These are phyloP conservation scores for Plasmodium chabaudi DNA, from an alignment of 169 alveolate species.

Conservation along the genomic window DNA sequence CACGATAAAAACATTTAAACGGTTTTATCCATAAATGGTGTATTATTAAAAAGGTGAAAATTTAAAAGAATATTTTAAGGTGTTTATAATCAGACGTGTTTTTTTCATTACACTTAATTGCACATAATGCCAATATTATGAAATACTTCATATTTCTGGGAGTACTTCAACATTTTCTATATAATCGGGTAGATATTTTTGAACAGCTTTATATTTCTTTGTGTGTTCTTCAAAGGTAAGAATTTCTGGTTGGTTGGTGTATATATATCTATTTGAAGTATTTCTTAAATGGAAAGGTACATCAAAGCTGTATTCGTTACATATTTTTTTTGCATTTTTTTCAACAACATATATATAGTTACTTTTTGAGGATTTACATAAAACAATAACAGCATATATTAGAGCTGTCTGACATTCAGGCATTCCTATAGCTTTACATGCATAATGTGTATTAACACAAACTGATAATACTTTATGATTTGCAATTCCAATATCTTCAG, in stretches of 20 bases:
- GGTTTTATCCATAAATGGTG: too few relatives aligned
- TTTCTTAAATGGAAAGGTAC: slow-evolving; percentile 70
- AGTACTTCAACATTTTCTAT: slow-evolving; percentile 49
- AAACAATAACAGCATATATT: slow-evolving; percentile 72
- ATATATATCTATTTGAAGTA: slow-evolving; percentile 52
- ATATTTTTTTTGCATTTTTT: slow-evolving; percentile 60
- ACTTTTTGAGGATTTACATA: slow-evolving; percentile 72
- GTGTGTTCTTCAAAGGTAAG: slow-evolving; percentile 59
- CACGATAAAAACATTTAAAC: too few relatives aligned
- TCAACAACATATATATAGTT: slow-evolving; percentile 63
- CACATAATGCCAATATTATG: neutral
- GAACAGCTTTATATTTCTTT: slow-evolving; percentile 57
- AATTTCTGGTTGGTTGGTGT: slow-evolving; percentile 75
- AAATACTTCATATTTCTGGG: slow-evolving; percentile 28
- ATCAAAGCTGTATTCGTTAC: slow-evolving; percentile 53
- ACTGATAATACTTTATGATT: slow-evolving; percentile 58
- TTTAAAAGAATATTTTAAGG: too few relatives aligned
- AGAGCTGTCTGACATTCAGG: slow-evolving; percentile 74
- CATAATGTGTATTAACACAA: slow-evolving; percentile 72
- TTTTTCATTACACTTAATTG: too few relatives aligned
- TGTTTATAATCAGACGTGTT: too few relatives aligned
- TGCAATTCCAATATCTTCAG: slow-evolving; percentile 73
- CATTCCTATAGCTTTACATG: slow-evolving; percentile 76
- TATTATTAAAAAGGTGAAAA: too few relatives aligned
- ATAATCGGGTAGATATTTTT: slow-evolving; percentile 60